Evolutionary conservation across 768 basidiomycete genomes (phyloP), one percentile per base, ranked within the genome.

Genomic region (Phylloporus rhodoxanthus): DNA sequence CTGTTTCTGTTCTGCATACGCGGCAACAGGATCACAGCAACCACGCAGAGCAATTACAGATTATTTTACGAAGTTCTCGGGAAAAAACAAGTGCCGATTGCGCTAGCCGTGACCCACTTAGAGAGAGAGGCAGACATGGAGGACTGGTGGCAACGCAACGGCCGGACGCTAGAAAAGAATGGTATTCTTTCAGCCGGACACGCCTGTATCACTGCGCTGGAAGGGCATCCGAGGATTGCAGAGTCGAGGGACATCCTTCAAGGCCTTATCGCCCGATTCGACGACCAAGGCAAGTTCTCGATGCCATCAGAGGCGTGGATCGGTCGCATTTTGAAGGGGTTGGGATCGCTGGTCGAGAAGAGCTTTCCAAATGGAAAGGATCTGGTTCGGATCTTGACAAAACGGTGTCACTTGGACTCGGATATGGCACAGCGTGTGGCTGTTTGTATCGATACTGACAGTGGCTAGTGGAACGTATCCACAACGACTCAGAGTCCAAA

Each of bases 1-100:
- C 65, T 76, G 4, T 69, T 76, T 2, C 41, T 75, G 14, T 75
- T 67, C 52, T 68, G 68, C 33, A 70, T 75, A 38, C 68, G 70
- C 11, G 71, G 66, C 1, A 68, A 70, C 14, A 58, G 71, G 52
- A 62, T 74, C 25, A 62, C 60, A 6, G 55, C 55, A 26, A 62
- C 58, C 2, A 50, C 55, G 1, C 60, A 62, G 41, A 60, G 60
- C 54, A 61, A 61, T 37, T 63, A 62, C 10, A 28, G 57, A 2
- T 38, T 63, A 36, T 61, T 61, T 19, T 61, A 61, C 47, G 61
- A 61, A 13, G 48, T 61, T 3, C 50, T 69, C 0, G 65, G 67
- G 15, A 60, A 66, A 33, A 56, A 62, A 13, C 51, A 65, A 14
- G 75, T 75, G 7, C 73, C 74, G 0, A 64, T 69, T 19, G 61